Conservation (phyloP, 73 alveolate species). For the Paramecium sexaurelia region DNA sequence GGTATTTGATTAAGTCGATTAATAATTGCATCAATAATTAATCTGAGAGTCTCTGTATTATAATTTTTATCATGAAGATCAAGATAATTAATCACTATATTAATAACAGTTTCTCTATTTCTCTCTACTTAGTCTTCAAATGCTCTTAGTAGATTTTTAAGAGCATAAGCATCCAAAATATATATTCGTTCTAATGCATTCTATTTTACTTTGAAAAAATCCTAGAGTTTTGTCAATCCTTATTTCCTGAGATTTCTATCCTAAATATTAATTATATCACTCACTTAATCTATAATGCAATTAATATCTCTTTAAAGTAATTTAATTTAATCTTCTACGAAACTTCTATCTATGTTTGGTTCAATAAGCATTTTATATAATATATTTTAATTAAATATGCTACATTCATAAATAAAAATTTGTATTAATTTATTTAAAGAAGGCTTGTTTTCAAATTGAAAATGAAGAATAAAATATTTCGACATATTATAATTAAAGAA, state of each 20-base stretch:
- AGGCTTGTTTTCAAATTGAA: too few species aligned
- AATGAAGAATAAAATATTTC: too few species aligned
- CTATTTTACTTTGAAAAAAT: background rate
- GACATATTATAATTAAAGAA: too few species aligned
- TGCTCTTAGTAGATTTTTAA: conserved; percentile 60
- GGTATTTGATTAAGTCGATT: conserved; percentile 74
- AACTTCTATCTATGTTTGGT: background rate
- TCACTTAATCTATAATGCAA: conserved; percentile 40
- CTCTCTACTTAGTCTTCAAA: conserved; percentile 81
- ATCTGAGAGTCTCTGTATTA: conserved; percentile 34
- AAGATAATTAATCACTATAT: conserved; percentile 68
- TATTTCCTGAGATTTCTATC: conserved; percentile 34
- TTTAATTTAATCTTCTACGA: conserved; percentile 23
- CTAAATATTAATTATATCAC: background rate
- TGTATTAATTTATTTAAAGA: too few species aligned
- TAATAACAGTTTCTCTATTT: conserved; percentile 78
- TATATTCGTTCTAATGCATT: background rate
- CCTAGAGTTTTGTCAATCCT: background rate
- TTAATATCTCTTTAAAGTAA: conserved; percentile 47
- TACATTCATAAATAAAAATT: background rate
- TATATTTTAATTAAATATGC: background rate
- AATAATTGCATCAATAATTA: conserved; percentile 72
- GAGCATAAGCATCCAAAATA: conserved; percentile 17
- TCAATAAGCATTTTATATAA: background rate
- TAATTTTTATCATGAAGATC: conserved; percentile 66